Conservation (phyloP, 345 rosid genomes). For the Zanthoxylum bungeanum region DNA sequence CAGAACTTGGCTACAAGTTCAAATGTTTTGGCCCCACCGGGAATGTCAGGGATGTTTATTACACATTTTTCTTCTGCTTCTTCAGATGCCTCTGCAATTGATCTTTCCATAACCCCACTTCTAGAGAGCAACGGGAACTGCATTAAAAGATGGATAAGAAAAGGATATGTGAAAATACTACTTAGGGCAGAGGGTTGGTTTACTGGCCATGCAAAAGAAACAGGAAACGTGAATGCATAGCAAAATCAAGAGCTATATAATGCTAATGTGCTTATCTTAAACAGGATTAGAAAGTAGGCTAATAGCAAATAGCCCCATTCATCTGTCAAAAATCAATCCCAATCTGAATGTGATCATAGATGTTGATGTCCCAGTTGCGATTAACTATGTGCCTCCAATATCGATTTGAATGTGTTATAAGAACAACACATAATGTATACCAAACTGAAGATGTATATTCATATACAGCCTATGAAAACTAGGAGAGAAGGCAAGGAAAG, state of each 20-base stretch:
- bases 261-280: background rate
- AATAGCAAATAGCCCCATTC: background rate
- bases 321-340: background rate
- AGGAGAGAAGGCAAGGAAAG: background rate
- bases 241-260: background rate
- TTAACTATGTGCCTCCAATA: background rate
- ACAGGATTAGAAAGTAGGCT: background rate
- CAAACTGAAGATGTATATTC: background rate
- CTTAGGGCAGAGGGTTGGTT: background rate
- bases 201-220: background rate
- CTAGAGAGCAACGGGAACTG: conserved; percentile 96
- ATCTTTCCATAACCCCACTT: conserved; percentile 90
- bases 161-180: conserved; percentile 15
- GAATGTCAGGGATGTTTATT: conserved; percentile 56
- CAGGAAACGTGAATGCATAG: background rate
- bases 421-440: background rate
- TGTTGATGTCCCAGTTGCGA: background rate
- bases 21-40: conserved; percentile 90
- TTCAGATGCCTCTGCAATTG: conserved; percentile 74
- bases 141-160: conserved; percentile 19
- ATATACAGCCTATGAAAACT: background rate
- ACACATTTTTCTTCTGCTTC: conserved; percentile 68
- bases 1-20: conserved; percentile 96
- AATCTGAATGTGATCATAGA: background rate
- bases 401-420: background rate